phyloP scores from a whole-genome alignment of 2,329 filamentous ascomycete genomes.

The Stagonosporopsis vannaccii region DNA sequence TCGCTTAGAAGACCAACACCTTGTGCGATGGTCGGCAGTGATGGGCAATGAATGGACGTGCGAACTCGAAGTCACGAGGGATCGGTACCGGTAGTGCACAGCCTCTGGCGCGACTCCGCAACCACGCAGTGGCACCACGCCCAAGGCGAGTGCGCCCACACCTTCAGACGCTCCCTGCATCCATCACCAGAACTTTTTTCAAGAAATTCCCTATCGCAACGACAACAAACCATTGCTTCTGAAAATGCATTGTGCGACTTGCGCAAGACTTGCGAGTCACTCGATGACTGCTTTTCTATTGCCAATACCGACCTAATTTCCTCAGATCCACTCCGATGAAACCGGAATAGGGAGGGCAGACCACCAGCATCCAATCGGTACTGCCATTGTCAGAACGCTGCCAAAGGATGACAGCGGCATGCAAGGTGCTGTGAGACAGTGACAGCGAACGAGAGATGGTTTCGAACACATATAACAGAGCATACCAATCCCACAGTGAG shows the following conservation, averaged over 20 bases:
- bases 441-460: conserved; percentile 3
- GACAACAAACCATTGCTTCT: neutral
- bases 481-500: conserved; percentile 12
- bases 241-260: conserved; percentile 11
- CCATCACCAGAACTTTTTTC: neutral
- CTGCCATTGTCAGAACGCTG: conserved; percentile 10
- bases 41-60: neutral
- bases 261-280: conserved; percentile 10
- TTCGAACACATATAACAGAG: neutral
- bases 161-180: conserved; percentile 8
- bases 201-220: neutral
- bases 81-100: neutral
- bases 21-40: neutral
- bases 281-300: conserved; percentile 7
- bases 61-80: neutral
- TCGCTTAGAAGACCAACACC: neutral
- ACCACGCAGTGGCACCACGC: neutral
- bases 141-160: neutral
- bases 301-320: conserved; percentile 15
- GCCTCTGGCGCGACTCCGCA: neutral
- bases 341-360: conserved; percentile 12
- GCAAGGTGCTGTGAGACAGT: conserved; percentile 17
- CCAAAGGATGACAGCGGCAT: conserved; percentile 8
- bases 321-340: conserved; percentile 14
- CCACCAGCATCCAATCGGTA: conserved; percentile 5